Conservation (phyloP, 176 grass and related monocot species). For the Eragrostis curvula region DNA sequence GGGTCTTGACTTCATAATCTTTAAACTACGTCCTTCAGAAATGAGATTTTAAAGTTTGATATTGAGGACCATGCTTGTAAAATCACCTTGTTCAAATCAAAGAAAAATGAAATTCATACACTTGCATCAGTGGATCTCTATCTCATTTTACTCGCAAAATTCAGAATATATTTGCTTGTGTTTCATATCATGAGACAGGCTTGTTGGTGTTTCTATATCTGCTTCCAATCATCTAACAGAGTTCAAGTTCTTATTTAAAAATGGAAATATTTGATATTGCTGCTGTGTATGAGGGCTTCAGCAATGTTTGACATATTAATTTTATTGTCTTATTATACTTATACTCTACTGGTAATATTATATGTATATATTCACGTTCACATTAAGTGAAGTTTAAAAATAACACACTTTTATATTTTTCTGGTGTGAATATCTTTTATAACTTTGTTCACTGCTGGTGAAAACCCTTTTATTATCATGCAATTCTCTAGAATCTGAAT, state of each 20-base stretch:
- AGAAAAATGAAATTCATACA: not conserved
- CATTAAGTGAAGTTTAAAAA: constrained; percentile 22
- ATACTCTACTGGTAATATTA: constrained; percentile 14
- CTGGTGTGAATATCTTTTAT: not conserved
- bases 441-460: not conserved
- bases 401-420: not conserved
- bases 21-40: not conserved
- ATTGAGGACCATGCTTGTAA: not conserved
- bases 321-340: not conserved
- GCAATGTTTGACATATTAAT: not conserved
- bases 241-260: not conserved
- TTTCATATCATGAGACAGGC: not conserved
- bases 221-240: not conserved
- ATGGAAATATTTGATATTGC: not conserved
- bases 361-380: not conserved
- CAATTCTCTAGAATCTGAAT: not conserved
- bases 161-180: not conserved
- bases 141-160: not conserved
- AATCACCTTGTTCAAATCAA: not conserved
- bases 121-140: not conserved
- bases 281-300: constrained; percentile 3
- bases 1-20: not conserved
- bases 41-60: not conserved
- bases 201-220: not conserved
- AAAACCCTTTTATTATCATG: not conserved